phyloP scores from a whole-genome alignment of 148 eudicot species.

The Camellia sinensis region DNA sequence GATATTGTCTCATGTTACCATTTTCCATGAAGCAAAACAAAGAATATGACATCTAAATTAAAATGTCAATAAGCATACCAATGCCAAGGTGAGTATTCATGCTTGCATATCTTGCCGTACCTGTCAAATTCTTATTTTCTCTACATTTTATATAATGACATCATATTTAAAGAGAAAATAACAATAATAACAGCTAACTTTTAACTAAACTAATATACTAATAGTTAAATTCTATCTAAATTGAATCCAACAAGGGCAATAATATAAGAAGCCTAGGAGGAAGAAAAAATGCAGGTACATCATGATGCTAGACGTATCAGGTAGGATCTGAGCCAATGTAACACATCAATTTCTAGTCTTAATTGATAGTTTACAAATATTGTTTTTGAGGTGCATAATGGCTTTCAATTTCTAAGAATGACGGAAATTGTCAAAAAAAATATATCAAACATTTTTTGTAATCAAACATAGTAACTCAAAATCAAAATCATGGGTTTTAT shows the following conservation, averaged over 20 bases:
- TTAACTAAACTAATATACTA: background rate
- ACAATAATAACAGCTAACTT: background rate
- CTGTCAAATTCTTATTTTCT: constrained; percentile 82
- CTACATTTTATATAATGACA: constrained; percentile 26
- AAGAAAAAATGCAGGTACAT: background rate
- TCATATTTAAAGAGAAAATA: background rate
- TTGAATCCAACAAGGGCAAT: background rate
- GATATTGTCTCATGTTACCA: background rate
- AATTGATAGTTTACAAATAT: too few relatives aligned
- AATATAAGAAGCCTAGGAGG: background rate
- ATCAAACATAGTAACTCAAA: too few relatives aligned
- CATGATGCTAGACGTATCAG: background rate
- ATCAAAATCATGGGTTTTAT: too few relatives aligned
- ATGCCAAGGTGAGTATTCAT: constrained; percentile 83
- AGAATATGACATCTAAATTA: background rate
- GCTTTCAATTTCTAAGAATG: too few relatives aligned
- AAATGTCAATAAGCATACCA: constrained; percentile 34
- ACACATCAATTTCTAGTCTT: too few relatives aligned
- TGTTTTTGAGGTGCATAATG: too few relatives aligned
- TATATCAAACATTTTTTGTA: too few relatives aligned
- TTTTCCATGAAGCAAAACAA: background rate
- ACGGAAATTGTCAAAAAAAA: too few relatives aligned
- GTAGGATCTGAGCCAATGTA: background rate
- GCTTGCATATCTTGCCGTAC: constrained; percentile 82
- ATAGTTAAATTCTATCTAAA: background rate